These are phyloP conservation scores for Suillus americanus DNA, from an alignment of 768 basidiomycete genomes.

Conservation along the genomic window DNA sequence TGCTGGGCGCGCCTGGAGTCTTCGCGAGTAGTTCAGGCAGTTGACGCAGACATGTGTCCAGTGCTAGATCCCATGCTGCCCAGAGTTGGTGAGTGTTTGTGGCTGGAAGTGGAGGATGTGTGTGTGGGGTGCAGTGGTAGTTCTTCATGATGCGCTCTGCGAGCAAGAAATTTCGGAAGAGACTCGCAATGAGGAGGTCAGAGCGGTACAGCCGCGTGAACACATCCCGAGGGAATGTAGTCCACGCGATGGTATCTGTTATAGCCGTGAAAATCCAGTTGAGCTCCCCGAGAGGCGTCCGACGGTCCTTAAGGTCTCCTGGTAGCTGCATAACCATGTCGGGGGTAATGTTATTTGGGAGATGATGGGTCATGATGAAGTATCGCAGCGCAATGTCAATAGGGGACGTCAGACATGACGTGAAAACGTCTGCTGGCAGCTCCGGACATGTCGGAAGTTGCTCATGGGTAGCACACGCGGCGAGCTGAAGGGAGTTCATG, in stretches of 20 bases:
- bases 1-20: constrained; percentile 22
- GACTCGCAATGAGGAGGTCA: constrained; percentile 91
- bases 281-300: constrained; percentile 96
- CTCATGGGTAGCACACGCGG: constrained; percentile 90
- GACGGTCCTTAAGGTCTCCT: constrained; percentile 93
- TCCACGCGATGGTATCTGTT: constrained; percentile 99
- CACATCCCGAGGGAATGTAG: constrained; percentile 88
- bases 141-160: constrained; percentile 98
- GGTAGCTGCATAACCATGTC: constrained; percentile 96
- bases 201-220: constrained; percentile 95
- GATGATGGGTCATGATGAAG: constrained; percentile 87
- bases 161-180: constrained; percentile 96
- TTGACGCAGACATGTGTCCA: constrained; percentile 91
- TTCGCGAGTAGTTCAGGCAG: constrained; percentile 77
- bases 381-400: constrained; percentile 97
- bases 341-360: constrained; percentile 74
- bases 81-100: constrained; percentile 98
- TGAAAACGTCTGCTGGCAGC: constrained; percentile 96
- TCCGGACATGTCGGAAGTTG: constrained; percentile 93
- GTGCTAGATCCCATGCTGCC: constrained; percentile 97
- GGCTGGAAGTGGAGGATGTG: constrained; percentile 85
- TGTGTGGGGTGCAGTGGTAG: constrained; percentile 95
- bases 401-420: constrained; percentile 95
- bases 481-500: constrained; percentile 89
- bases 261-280: constrained; percentile 99